Evolutionary conservation across 2,329 filamentous ascomycete genomes (phyloP).

Genomic region (Ceratocystiopsis brevicomis): DNA sequence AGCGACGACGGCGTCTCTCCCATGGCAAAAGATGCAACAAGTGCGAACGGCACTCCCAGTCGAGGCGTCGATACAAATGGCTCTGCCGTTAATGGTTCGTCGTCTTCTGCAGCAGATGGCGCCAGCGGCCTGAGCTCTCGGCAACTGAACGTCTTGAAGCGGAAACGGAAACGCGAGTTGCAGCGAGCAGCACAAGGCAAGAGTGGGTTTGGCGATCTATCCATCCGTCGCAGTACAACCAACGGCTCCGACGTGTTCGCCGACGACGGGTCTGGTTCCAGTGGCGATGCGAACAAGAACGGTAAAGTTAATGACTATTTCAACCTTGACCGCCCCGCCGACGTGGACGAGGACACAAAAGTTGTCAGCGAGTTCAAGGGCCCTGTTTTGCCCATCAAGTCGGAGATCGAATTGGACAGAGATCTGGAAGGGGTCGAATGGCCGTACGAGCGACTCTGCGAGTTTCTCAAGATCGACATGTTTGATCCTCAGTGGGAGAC

Average conservation of each 20-base stretch:
- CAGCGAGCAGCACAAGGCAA: constrained; percentile 76
- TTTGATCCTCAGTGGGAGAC: constrained; percentile 93
- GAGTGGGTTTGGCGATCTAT: constrained; percentile 73
- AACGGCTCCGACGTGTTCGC: constrained; percentile 41
- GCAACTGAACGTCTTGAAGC: constrained; percentile 84
- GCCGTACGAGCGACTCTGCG: constrained; percentile 87
- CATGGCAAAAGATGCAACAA: constrained; percentile 23
- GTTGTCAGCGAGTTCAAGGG: constrained; percentile 94
- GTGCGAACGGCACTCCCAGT: constrained; percentile 7
- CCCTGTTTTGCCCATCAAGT: constrained; percentile 59
- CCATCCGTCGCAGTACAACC: constrained; percentile 42
- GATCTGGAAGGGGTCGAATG: constrained; percentile 66
- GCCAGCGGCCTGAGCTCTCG: constrained; percentile 56
- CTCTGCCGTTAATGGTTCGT: not conserved
- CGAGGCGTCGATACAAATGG: constrained; percentile 1
- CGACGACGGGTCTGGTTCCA: constrained; percentile 37
- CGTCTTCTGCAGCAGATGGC: too few relatives aligned
- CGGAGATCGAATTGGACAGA: constrained; percentile 61
- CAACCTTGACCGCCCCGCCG: constrained; percentile 58
- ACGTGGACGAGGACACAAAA: constrained; percentile 75
- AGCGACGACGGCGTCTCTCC: constrained; percentile 9
- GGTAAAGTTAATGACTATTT: constrained; percentile 69
- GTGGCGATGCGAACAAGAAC: constrained; percentile 37
- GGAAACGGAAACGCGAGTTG: constrained; percentile 79
- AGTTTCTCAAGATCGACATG: constrained; percentile 81